These are phyloP conservation scores for Biscogniauxia sp. DNA, from an alignment of 2,329 filamentous ascomycete species.

Conservation along the genomic window DNA sequence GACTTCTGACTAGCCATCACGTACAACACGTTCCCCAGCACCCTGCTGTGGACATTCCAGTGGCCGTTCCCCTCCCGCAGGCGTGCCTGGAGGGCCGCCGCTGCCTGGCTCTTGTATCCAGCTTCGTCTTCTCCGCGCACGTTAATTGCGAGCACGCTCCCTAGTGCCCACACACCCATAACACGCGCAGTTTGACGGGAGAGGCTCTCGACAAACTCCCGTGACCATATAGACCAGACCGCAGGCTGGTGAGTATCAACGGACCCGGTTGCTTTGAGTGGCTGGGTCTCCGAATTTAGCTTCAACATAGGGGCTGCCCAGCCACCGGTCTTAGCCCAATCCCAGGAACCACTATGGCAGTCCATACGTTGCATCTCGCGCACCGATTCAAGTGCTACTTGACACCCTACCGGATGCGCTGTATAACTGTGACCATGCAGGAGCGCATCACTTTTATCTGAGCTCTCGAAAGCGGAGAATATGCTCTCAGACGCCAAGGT, in stretches of 20 bases:
- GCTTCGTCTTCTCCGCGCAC: slow-evolving; percentile 40
- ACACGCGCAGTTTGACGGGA: slow-evolving; percentile 55
- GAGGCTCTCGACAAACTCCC: slow-evolving; percentile 54
- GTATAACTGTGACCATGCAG: slow-evolving; percentile 87
- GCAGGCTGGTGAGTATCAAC: background rate
- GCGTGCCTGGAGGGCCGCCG: slow-evolving; percentile 40
- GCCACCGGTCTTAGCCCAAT: slow-evolving; percentile 50
- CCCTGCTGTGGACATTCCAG: background rate
- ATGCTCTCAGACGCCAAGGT: slow-evolving; percentile 73
- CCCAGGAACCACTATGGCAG: slow-evolving; percentile 49
- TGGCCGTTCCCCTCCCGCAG: slow-evolving; percentile 24
- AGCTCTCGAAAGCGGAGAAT: slow-evolving; percentile 67
- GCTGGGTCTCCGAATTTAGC: background rate
- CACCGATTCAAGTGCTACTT: slow-evolving; percentile 70
- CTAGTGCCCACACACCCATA: slow-evolving; percentile 68
- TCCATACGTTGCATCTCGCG: slow-evolving; percentile 59
- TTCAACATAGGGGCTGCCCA: slow-evolving; percentile 11
- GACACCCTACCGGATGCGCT: slow-evolving; percentile 77
- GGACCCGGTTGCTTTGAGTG: background rate
- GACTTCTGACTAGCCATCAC: background rate
- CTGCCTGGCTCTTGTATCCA: slow-evolving; percentile 48
- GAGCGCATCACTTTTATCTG: slow-evolving; percentile 74
- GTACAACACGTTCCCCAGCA: background rate
- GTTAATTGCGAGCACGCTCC: slow-evolving; percentile 69
- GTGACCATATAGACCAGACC: slow-evolving; percentile 70